These are phyloP conservation scores for Hymenoscyphus fraxineus DNA, from an alignment of 2,329 filamentous ascomycete species.

Conservation along the genomic window DNA sequence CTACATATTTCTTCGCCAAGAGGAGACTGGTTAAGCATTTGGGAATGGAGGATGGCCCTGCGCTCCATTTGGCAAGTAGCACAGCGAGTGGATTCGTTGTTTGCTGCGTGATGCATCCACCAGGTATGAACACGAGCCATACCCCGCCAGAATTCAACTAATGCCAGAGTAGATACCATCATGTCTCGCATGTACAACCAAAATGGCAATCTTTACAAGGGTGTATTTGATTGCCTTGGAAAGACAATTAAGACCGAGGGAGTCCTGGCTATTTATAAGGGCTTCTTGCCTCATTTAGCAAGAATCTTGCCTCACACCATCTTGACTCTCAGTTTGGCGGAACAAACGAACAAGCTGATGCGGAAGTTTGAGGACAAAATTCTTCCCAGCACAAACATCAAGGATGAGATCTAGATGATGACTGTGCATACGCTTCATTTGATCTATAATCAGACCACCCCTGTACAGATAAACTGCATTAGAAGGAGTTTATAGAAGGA, in stretches of 20 bases:
- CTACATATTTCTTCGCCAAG: conserved; percentile 98
- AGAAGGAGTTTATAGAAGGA: conserved; percentile 12
- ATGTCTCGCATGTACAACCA: conserved; percentile 99
- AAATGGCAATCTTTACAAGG: conserved; percentile 92
- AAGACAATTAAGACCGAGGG: conserved; percentile 93
- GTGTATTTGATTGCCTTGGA: conserved; percentile 85
- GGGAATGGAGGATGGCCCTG: conserved; percentile 85
- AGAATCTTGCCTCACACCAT: conserved; percentile 95
- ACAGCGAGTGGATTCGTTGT: conserved; percentile 92
- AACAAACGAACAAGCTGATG: conserved; percentile 95
- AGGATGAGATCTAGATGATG: conserved; percentile 26
- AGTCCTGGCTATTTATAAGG: conserved; percentile 92
- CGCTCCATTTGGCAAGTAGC: conserved; percentile 83
- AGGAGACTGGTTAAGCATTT: conserved; percentile 75
- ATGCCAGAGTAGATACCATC: conserved; percentile 67
- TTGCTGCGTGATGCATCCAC: conserved; percentile 96
- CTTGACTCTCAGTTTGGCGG: conserved; percentile 84
- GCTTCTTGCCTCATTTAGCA: conserved; percentile 90
- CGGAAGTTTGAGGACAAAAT: conserved; percentile 66
- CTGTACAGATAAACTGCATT: conserved; percentile 26
- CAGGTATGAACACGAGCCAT: conserved; percentile 52
- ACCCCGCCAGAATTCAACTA: conserved; percentile 8
- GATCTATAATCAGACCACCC: conserved; percentile 13
- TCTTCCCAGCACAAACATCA: conserved; percentile 39
- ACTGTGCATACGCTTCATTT: conserved; percentile 4